Evolutionary conservation across 1,284 basidiomycete genomes (phyloP), one percentile per base, ranked within the genome.

Genomic region (Nidula niveotomentosa): DNA sequence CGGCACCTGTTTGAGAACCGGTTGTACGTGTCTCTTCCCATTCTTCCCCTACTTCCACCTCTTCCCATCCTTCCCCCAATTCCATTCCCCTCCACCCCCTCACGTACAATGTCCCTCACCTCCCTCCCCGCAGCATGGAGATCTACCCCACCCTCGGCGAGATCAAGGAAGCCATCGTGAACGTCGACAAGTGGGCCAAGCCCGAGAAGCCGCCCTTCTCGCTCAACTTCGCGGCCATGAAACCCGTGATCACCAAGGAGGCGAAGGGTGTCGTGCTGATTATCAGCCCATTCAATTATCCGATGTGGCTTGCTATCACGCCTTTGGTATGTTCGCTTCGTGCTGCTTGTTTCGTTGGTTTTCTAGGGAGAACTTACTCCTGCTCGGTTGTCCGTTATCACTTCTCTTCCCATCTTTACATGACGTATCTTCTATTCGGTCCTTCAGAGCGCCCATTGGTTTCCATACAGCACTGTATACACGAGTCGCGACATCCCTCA

Each of bases 111-210:
- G 15, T 51, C 45, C 33, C 46, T 45, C n/a, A 30, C 36, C 33
- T 39, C 13, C 2, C 7, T 44, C 23, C 8, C 36, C 55, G 17
- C 53, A 89, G 87, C 61, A 69, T 86, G 2, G 88, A 91, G 59
- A 74, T 86, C 52, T 68, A 69, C 37, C 64, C 78, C 3, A 75
- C 79, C 6, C 67, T 90, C 30, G 65, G 73, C 45, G 93, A 95
- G 62, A 77, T 84, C 49, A 78, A 85, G 49, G 71, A 79, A 0
- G 82, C 88, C 0, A 83, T 93, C 60, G 77, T 84, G 51, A 81
- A 84, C 51, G 79, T 96, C 45, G 84, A 84, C 34, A 84, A 84
- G 64, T 94, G 93, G 93, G 77, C 87, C 15, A 86, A 86, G 65
- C 78, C 89, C 6, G 86, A 92, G 58, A 78, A 72, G 45, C 75